Evolutionary conservation across 2,329 filamentous ascomycete species (phyloP), one percentile per base, ranked within the genome.

Genomic region (Tolypocladium ovalisporum): DNA sequence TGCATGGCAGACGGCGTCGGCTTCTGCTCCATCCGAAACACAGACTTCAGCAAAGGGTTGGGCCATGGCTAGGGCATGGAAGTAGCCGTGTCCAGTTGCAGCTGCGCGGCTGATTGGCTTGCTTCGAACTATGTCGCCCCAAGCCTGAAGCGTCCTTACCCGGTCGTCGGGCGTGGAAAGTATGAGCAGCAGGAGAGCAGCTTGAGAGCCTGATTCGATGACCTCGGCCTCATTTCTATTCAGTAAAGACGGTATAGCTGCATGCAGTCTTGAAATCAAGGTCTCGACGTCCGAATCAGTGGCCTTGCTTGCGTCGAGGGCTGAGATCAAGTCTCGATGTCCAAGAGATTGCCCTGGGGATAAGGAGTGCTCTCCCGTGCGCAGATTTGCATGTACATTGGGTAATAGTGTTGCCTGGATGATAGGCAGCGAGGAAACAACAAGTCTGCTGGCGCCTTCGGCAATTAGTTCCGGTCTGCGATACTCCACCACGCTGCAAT

Each of bases 381-480:
- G 36, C 8, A 66, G 39, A 2, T 47, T 15, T 34, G 61, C 49
- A 9, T 51, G 52, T 5, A 54, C 49, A 32, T 58, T 36, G 4
- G 61, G 59, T 0, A 71, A 57, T 4, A 69, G 56, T 3, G 67
- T 65, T n/a, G 71, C 63, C 57, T 81, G 73, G 2, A 83, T 64
- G 1, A 79, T 56, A 0, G 81, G 80, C 12, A 78, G 69, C 0
- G 74, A 68, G 5, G 84, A 78, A 8, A 81, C 74, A 13, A 87
- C 73, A 1, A 89, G 74, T n/a, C 74, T 75, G 62, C 82, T 79
- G 17, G 78, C 76, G 0, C 83, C 82, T 63, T 87, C 84, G 32
- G 83, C 82, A 4, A 88, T 76, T 27, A 88, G 75, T 58, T 89
- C 86, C 0, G 83, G 84, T 29, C 82, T 81, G 22, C 87, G 76